Evolutionary conservation across 768 basidiomycete species (phyloP).

Genomic region (Boletus huronensis): DNA sequence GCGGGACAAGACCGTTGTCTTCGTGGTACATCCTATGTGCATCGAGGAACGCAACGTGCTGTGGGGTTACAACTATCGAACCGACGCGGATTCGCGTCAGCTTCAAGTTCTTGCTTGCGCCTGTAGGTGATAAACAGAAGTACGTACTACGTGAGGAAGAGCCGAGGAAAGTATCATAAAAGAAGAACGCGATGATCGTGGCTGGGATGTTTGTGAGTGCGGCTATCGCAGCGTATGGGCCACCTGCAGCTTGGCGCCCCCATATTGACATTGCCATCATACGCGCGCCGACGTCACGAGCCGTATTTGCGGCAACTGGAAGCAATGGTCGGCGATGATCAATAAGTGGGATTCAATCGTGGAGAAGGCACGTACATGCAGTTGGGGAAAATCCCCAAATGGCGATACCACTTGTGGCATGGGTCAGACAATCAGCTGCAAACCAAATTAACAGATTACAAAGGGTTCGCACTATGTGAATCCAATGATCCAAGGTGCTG

Average conservation of each 20-base stretch:
- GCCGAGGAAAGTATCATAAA: slow-evolving; percentile 56
- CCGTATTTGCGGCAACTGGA: slow-evolving; percentile 59
- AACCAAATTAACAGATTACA: neutral
- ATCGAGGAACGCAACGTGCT: slow-evolving; percentile 20
- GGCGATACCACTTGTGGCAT: slow-evolving; percentile 40
- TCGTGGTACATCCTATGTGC: slow-evolving; percentile 25
- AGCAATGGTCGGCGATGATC: neutral
- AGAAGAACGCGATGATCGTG: slow-evolving; percentile 46
- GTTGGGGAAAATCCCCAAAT: slow-evolving; percentile 60
- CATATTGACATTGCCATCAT: slow-evolving; percentile 58
- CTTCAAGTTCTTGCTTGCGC: neutral
- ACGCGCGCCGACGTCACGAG: slow-evolving; percentile 65
- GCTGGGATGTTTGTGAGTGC: slow-evolving; percentile 67
- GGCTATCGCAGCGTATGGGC: slow-evolving; percentile 56
- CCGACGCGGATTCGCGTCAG: slow-evolving; percentile 4
- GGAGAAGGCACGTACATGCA: slow-evolving; percentile 35
- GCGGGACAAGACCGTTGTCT: slow-evolving; percentile 21
- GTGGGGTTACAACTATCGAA: slow-evolving; percentile 22
- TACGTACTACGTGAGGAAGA: slow-evolving; percentile 58
- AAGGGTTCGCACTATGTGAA: slow-evolving; percentile 51
- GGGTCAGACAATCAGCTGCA: neutral
- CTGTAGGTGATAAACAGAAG: neutral
- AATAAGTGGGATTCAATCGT: neutral
- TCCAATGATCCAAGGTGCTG: slow-evolving; percentile 52
- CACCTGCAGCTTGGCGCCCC: slow-evolving; percentile 51